Conservation (phyloP, 106 monocot species). For the Apostasia ramifera region DNA sequence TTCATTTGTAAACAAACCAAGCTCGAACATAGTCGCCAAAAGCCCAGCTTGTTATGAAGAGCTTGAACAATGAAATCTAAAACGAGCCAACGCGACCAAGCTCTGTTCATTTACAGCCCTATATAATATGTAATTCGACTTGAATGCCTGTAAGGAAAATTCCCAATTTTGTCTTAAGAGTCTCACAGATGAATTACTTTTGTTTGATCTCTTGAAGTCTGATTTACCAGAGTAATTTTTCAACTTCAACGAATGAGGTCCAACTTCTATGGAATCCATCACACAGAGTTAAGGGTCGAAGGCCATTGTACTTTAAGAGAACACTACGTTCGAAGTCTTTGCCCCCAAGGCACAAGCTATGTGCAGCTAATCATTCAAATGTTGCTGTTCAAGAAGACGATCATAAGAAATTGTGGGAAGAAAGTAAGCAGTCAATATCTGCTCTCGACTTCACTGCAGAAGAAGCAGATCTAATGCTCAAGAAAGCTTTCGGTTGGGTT, state of each 20-base stretch:
- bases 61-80: neutral
- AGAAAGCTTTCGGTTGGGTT: conserved; percentile 83
- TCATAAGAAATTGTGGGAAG: conserved; percentile 48
- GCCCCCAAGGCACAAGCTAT: conserved; percentile 17
- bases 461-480: conserved; percentile 56
- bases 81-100: too few species aligned
- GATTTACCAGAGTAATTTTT: conserved; percentile 24
- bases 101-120: neutral
- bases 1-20: too few species aligned
- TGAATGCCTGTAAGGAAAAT: neutral
- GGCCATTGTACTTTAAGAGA: neutral
- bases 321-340: conserved; percentile 2
- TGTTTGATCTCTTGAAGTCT: conserved; percentile 1
- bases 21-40: too few species aligned
- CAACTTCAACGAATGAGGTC: conserved; percentile 10
- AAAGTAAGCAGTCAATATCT: conserved; percentile 39
- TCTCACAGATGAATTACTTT: neutral
- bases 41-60: neutral
- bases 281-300: neutral
- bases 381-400: conserved; percentile 30
- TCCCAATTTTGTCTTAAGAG: neutral
- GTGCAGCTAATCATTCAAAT: conserved; percentile 25
- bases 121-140: neutral
- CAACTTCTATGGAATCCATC: conserved; percentile 9
- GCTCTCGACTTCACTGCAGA: conserved; percentile 43